Evolutionary conservation across 768 basidiomycete genomes (phyloP).

Genomic region (Suillus fuscotomentosus): DNA sequence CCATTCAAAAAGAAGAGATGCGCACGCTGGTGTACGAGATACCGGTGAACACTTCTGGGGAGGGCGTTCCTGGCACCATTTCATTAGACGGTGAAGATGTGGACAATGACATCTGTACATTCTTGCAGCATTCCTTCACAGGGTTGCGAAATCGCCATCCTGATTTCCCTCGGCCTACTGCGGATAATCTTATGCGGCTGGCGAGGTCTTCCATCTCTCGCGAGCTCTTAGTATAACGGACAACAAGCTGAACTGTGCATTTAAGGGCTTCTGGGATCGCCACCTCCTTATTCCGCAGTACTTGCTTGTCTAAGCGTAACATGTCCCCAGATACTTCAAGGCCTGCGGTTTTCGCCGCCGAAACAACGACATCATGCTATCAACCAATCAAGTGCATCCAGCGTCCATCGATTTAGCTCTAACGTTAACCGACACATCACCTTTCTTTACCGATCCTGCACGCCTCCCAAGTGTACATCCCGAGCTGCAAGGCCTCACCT

Average conservation of each 20-base stretch:
- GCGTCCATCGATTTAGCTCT: background rate
- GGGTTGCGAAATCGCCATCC: too few relatives aligned
- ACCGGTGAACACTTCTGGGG: too few relatives aligned
- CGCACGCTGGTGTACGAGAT: too few relatives aligned
- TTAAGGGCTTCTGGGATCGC: too few relatives aligned
- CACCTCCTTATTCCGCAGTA: background rate
- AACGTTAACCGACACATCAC: background rate
- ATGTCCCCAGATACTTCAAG: background rate
- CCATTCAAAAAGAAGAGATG: too few relatives aligned
- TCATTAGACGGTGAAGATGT: background rate
- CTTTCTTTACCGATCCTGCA: background rate
- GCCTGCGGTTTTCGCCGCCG: background rate
- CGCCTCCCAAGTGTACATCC: background rate
- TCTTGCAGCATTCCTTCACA: too few relatives aligned
- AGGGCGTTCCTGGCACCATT: too few relatives aligned
- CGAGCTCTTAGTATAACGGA: too few relatives aligned
- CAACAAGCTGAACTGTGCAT: too few relatives aligned
- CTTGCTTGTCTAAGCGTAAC: background rate
- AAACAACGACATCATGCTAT: background rate
- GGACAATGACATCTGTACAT: background rate
- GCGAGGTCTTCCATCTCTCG: too few relatives aligned
- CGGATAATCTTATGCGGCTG: too few relatives aligned
- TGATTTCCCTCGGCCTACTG: too few relatives aligned
- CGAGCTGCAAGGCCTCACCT: background rate
- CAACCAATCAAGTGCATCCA: background rate